These are phyloP conservation scores for Primulina tabacum DNA, from an alignment of 257 asterid species.

Conservation along the genomic window DNA sequence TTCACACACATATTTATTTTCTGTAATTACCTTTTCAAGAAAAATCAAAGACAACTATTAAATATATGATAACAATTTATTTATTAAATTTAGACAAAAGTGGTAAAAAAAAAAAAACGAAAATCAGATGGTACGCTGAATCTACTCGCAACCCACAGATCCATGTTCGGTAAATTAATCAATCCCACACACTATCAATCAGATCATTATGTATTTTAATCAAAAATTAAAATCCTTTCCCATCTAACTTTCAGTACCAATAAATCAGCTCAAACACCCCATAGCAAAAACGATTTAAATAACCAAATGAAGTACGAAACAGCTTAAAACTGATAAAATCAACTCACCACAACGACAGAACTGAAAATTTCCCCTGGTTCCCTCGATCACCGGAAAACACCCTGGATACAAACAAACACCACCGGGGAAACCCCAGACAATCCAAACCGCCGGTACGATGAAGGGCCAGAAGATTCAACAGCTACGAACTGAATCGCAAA, in stretches of 20 bases:
- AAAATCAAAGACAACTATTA: neutral
- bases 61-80: slow-evolving; percentile 6
- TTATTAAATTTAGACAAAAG: slow-evolving; percentile 10
- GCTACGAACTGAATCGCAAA: slow-evolving; percentile 23
- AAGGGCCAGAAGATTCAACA: slow-evolving; percentile 27
- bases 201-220: slow-evolving; percentile 2
- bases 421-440: slow-evolving; percentile 33
- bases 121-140: slow-evolving; percentile 21
- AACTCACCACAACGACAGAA: slow-evolving; percentile 71
- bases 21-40: neutral
- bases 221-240: slow-evolving; percentile 20
- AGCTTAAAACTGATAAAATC: slow-evolving; percentile 12
- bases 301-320: neutral
- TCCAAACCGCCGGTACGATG: slow-evolving; percentile 36
- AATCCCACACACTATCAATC: slow-evolving; percentile 8
- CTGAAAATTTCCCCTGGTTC: slow-evolving; percentile 34
- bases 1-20: neutral
- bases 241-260: neutral
- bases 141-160: slow-evolving; percentile 22
- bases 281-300: neutral
- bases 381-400: slow-evolving; percentile 21
- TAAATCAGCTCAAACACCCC: slow-evolving; percentile 1
- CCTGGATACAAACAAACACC: slow-evolving; percentile 19
- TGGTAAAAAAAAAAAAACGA: neutral
- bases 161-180: slow-evolving; percentile 22